A percentile compares a stretch with the other conserved stretches of the same genome.
phyloP scores from a whole-genome alignment of 208 protist genomes.

The Willaertia magna region DNA sequence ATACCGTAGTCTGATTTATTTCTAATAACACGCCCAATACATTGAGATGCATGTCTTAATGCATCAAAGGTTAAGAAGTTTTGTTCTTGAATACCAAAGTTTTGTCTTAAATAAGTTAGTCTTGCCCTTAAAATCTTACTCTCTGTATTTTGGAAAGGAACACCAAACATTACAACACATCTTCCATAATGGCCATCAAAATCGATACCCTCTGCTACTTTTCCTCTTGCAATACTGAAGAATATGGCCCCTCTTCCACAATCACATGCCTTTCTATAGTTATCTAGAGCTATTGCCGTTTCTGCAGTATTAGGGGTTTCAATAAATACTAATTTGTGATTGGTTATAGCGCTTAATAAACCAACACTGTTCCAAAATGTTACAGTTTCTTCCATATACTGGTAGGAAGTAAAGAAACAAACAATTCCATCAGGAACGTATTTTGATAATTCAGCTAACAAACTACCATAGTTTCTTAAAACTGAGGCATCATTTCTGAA shows the following conservation, averaged over 20 bases:
- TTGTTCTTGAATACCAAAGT: slow-evolving; percentile 82
- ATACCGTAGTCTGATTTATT: slow-evolving; percentile 98
- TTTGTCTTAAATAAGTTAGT: slow-evolving; percentile 89
- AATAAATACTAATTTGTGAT: slow-evolving; percentile 95
- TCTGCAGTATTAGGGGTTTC: slow-evolving; percentile 92
- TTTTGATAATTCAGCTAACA: slow-evolving; percentile 79
- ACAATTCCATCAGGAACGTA: slow-evolving; percentile 91
- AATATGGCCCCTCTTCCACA: slow-evolving; percentile 95
- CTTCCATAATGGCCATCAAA: slow-evolving; percentile 93
- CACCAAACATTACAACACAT: slow-evolving; percentile 90
- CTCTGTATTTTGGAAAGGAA: slow-evolving; percentile 80
- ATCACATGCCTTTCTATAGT: slow-evolving; percentile 91
- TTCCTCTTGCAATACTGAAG: slow-evolving; percentile 89
- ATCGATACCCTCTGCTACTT: slow-evolving; percentile 96
- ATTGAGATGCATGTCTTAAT: slow-evolving; percentile 96
- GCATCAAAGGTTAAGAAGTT: slow-evolving; percentile 97
- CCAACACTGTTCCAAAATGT: slow-evolving; percentile 72
- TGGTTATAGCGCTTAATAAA: slow-evolving; percentile 71
- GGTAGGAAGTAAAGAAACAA: slow-evolving; percentile 25
- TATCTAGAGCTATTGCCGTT: slow-evolving; percentile 87
- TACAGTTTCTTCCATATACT: slow-evolving; percentile 61
- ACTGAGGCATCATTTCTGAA: slow-evolving; percentile 62
- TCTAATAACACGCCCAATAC: slow-evolving; percentile 94
- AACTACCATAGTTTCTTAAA: slow-evolving; percentile 82
- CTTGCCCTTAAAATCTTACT: slow-evolving; percentile 66